A percentile compares a stretch with the other conserved stretches of the same genome.
Evolutionary conservation across 1,139 yeast genomes (phyloP).

Genomic region (Magnusiomyces suaveolens): DNA sequence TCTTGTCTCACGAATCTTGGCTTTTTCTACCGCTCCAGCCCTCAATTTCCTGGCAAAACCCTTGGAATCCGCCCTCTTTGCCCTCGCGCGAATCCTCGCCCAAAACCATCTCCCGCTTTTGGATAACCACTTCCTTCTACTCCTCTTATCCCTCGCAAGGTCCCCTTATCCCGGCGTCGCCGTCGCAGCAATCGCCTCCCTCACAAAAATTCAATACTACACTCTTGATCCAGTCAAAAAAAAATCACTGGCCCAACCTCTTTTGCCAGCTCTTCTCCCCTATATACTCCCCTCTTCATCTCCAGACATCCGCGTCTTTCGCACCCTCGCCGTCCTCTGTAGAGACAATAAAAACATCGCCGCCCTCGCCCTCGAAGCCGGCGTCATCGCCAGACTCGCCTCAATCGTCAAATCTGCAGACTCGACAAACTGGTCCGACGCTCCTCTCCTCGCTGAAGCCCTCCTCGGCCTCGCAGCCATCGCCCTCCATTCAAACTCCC

Average conservation of each 20-base stretch:
- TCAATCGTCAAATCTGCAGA: conserved; percentile 19
- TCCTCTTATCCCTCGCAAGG: conserved; percentile 27
- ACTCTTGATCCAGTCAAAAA: conserved; percentile 18
- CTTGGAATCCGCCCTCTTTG: conserved; percentile 24
- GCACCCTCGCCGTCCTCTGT: conserved; percentile 27
- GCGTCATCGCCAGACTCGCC: conserved; percentile 26
- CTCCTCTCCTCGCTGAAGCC: conserved; percentile 24
- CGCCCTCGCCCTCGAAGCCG: conserved; percentile 31
- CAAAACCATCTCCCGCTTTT: conserved; percentile 17
- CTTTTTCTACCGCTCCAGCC: conserved; percentile 9
- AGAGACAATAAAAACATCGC: conserved; percentile 28
- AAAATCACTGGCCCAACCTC: conserved; percentile 21
- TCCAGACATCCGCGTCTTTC: conserved; percentile 25
- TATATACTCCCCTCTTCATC: conserved; percentile 18
- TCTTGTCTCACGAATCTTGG: conserved; percentile 17
- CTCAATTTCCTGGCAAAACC: conserved; percentile 11
- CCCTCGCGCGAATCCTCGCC: conserved; percentile 25
- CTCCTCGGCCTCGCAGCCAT: conserved; percentile 31
- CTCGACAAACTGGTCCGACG: conserved; percentile 18
- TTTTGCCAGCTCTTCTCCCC: conserved; percentile 32
- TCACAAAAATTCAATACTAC: conserved; percentile 25
- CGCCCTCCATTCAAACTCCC: conserved; percentile 29
- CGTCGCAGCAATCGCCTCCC: conserved; percentile 28
- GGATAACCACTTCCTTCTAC: conserved; percentile 23
- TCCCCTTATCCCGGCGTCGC: conserved; percentile 24